These are phyloP conservation scores for Thermothelomyces thermophilus DNA, from an alignment of 2,329 filamentous ascomycete species.

Conservation along the genomic window DNA sequence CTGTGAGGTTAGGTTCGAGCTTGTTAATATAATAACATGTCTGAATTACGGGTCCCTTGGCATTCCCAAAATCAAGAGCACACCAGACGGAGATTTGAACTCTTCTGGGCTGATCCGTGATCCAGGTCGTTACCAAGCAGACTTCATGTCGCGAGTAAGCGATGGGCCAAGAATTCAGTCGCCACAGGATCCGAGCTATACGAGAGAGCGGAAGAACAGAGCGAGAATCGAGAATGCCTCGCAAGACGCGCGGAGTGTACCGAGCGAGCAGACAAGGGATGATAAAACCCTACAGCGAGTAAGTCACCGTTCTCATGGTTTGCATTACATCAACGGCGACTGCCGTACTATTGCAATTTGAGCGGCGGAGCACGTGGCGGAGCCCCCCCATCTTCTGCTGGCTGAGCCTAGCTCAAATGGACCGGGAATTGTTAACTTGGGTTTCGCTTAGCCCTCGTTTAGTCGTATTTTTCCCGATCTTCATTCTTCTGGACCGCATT, in stretches of 20 bases:
- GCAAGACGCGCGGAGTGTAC: neutral
- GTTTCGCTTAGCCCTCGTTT: neutral
- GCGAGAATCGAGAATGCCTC: neutral
- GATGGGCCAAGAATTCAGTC: neutral
- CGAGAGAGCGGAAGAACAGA: neutral
- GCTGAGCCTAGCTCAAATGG: neutral
- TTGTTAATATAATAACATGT: neutral
- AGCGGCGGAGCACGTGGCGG: neutral
- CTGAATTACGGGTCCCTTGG: neutral
- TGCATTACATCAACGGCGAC: neutral
- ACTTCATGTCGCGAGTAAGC: neutral
- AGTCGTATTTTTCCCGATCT: conserved; percentile 25
- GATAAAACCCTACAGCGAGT: neutral
- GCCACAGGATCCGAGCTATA: neutral
- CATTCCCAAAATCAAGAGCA: neutral
- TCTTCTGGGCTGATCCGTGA: neutral
- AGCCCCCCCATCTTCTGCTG: neutral
- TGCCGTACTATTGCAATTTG: neutral
- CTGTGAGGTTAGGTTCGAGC: neutral
- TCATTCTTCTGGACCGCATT: conserved; percentile 20
- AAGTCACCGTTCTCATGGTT: neutral
- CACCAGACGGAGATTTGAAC: neutral
- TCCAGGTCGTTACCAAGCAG: neutral
- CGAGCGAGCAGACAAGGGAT: neutral
- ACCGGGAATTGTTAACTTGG: neutral